Evolutionary conservation across 2,329 filamentous ascomycete species (phyloP).

Genomic region (Aspergillaceae sp.): DNA sequence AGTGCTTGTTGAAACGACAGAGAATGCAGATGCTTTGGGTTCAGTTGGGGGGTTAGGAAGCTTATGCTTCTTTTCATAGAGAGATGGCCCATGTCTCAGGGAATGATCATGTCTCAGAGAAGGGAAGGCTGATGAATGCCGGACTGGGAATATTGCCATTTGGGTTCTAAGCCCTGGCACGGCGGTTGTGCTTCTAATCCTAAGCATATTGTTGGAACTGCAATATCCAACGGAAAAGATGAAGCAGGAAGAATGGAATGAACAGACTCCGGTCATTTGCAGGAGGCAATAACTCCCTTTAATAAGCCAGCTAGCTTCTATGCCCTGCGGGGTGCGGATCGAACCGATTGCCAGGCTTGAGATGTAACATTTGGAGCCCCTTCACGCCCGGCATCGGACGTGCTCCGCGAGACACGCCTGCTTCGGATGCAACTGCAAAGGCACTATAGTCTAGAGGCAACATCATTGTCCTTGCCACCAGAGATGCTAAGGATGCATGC

Average conservation of each 20-base stretch:
- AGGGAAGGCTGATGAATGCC: not conserved
- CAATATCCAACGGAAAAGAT: not conserved
- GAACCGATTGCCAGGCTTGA: too few relatives aligned
- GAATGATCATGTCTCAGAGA: not conserved
- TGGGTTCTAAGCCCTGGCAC: not conserved
- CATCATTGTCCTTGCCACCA: too few relatives aligned
- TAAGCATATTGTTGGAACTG: not conserved
- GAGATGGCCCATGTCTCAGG: not conserved
- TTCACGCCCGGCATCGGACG: too few relatives aligned
- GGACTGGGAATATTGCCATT: not conserved
- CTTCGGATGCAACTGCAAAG: too few relatives aligned
- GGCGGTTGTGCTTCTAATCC: not conserved
- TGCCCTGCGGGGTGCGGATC: not conserved
- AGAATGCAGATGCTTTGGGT: not conserved
- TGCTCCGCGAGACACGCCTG: too few relatives aligned
- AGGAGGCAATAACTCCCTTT: too few relatives aligned
- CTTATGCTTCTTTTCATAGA: not conserved
- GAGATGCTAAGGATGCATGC: too few relatives aligned
- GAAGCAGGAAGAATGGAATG: not conserved
- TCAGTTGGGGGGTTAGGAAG: not conserved
- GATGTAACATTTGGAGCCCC: too few relatives aligned
- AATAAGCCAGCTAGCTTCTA: too few relatives aligned
- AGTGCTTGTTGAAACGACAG: slow-evolving; percentile 23
- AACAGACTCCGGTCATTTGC: too few relatives aligned
- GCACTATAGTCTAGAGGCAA: too few relatives aligned